Evolutionary conservation across 2,329 filamentous ascomycete genomes (phyloP), one percentile per base, ranked within the genome.

Genomic region (Neopestalotiopsis clavispora): DNA sequence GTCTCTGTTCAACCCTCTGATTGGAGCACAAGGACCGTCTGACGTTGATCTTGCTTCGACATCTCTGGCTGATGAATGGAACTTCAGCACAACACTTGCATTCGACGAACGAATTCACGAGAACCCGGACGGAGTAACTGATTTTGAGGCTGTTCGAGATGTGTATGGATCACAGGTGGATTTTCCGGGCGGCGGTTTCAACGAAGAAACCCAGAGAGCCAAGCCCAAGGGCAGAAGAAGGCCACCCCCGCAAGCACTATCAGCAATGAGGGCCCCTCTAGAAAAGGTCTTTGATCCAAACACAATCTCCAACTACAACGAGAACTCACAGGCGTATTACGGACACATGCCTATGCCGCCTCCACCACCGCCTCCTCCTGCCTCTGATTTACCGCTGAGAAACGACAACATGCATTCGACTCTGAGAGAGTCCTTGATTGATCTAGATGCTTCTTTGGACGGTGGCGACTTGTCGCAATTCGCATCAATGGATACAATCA

Each of bases 251-350:
- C 86, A 89, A 62, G 84, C 85, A 32, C 80, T 91, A 5, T 86
- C 87, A 1, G 86, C 86, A 0, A 80, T 89, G 70, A 87, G 86
- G 71, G 88, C 84, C 10, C 89, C 89, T 0, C 78, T 91, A 4
- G 89, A 91, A 72, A 91, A 90, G 71, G 81, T 91, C 0, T 91
- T 91, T 74, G 89, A 91, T 69, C 89, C 89, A 4, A 89, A 91
- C 74, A 91, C 89, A 0, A 85, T 89, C 42, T 88, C 88, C 1
- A 89, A 85, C 70, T 91, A 91, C 71, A 85, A 89, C 30, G 89
- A 91, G 69, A 91, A 91, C 71, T 89, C 88, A 20, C 82, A 87
- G 38, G 82, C 82, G 56, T 90, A 91, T 73, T 91, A 91, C 72
- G 86, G 87, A 20, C 81, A 80, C 42, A 79, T 78, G 0, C 80